Evolutionary conservation across 257 asterid species (phyloP), one percentile per base, ranked within the genome.

Genomic region (Solanum etuberosum): DNA sequence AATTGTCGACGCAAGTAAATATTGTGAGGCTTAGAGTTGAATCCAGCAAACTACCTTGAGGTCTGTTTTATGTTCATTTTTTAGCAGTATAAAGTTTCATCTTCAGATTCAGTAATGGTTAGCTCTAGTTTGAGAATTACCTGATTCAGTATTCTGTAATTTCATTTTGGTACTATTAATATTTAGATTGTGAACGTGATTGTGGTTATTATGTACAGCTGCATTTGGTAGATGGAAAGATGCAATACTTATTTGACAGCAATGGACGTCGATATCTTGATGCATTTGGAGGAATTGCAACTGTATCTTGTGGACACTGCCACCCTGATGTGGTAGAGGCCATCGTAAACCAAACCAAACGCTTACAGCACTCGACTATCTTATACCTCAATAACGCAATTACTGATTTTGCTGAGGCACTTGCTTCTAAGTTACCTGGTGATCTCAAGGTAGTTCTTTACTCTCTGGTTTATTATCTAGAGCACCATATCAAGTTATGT

Each of bases 261-360:
- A 91, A 89, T 86, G 98, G 98, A 31, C 90, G 96, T 88, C 86
- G 98, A 59, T 97, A 95, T 89, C 81, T 97, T 90, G 99, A 97
- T 89, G 98, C 94, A 10, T 97, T 93, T 67, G 99, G 97, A 3
- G 99, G 99, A 34, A 95, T 97, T 25, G 99, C 99, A 61, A 94
- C 98, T 12, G 99, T 97, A 31, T 90, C 93, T 37, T 93, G 96
- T 86, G 98, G 99, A 21, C 99, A 97, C 88, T 95, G 98, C 89
- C 99, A 97, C 83, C 98, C 99, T 23, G 93, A 93, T 2, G 98
- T 97, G 89, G 98, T 97, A 72, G 95, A 92, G 35, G 98, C 98
- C 18, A 93, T 94, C 85, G 92, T 94, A 25, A 91, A 91, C 83
- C 99, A 97, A 91, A 90, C 95, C 4, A 93, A 89, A 85, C 93